A percentile compares a stretch with the other conserved stretches of the same genome.
Evolutionary conservation across 208 protist genomes (phyloP).

Genomic region (Crithidia fasciculata): DNA sequence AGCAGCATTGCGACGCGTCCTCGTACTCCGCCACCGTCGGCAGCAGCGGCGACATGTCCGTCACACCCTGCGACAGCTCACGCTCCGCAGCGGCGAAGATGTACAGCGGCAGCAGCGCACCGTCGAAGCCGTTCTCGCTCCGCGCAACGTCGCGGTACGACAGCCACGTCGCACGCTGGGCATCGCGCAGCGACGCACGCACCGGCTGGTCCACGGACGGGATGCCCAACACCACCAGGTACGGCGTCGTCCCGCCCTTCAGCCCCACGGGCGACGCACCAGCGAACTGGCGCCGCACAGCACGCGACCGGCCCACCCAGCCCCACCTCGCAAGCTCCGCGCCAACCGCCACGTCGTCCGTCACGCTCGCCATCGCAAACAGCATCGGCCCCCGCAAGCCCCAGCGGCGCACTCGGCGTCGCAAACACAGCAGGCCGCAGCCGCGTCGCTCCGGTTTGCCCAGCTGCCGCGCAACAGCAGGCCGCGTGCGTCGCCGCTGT

Average conservation of each 20-base stretch:
- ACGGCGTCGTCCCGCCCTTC: conserved; percentile 16
- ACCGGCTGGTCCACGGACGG: conserved; percentile 13
- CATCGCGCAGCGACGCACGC: conserved; percentile 6
- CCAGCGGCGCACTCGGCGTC: conserved; percentile 11
- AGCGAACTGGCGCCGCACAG: conserved; percentile 16
- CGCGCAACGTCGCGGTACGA: conserved; percentile 8
- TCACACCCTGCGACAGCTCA: background rate
- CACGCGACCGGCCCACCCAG: conserved; percentile 9
- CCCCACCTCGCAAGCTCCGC: conserved; percentile 17
- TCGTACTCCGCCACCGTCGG: conserved; percentile 19
- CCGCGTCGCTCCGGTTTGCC: background rate
- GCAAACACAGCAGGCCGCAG: conserved; percentile 6
- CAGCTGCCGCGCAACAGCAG: conserved; percentile 5
- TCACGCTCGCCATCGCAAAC: conserved; percentile 26
- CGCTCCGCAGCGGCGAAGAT: conserved; percentile 15
- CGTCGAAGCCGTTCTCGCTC: conserved; percentile 7
- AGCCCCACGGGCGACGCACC: conserved; percentile 2
- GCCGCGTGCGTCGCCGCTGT: conserved; percentile 8
- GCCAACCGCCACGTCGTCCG: conserved; percentile 20
- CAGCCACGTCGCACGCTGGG: conserved; percentile 2
- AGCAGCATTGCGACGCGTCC: conserved; percentile 1
- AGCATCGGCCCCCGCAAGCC: conserved; percentile 22
- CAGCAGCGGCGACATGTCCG: conserved; percentile 11
- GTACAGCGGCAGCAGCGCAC: conserved; percentile 20
- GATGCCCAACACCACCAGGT: conserved; percentile 17